Evolutionary conservation across 345 rosid genomes (phyloP).

Genomic region (thale cress (Arabidopsis thaliana)): TAIR10.1 NC_003075.7:11327001-11327500

Average conservation of each 20-base stretch:
- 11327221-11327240: neutral
- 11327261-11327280: neutral
- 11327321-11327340: slow-evolving; percentile 34
- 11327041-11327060: no score
- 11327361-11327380: slow-evolving; percentile 8
- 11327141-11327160: no score
- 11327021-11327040: no score
- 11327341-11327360: slow-evolving; percentile 38
- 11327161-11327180: neutral
- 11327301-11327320: slow-evolving; percentile 22
- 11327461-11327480: slow-evolving; percentile 45
- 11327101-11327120: slow-evolving; percentile 6
- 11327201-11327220: neutral
- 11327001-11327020: no score
- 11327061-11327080: no score
- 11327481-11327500: slow-evolving; percentile 27
- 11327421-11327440: slow-evolving; percentile 39
- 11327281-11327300: slow-evolving; percentile 36
- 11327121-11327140: slow-evolving; percentile 17
- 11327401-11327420: slow-evolving; percentile 44
- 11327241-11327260: slow-evolving; percentile 18
- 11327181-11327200: neutral
- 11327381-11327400: slow-evolving; percentile 29
- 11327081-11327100: no score
- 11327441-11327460: slow-evolving; percentile 39